Base-by-base conservation (phyloP, 352 stramenopile species). In the Porosira glacialis region DNA sequence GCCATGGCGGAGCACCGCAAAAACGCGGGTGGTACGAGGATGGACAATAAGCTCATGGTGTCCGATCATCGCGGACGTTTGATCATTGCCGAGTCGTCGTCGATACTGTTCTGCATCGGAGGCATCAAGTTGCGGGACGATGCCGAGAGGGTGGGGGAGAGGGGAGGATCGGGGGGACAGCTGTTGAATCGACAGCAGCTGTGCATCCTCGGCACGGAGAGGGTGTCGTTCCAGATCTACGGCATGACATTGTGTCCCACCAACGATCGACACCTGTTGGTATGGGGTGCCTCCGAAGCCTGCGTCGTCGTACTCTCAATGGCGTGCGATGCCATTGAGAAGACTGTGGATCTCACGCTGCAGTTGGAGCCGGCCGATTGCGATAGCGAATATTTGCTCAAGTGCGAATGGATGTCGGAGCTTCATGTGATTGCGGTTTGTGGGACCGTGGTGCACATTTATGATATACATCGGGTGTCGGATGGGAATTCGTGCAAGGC, bases 321-420 rank as follows among this genome's bases (percentile, higher is more conserved):
- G 17, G 31, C 45, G 30, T 81, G 73, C 53, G 70, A 80, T 58
- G 66, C 61, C 17, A 71, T 87, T 30, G 81, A 88, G 15, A 56
- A 57, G 27, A 78, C 62, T 13, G 86, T 89, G 52, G 59, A 85
- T 59, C 64, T 89, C 0, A 67, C 64, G 26, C 70, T 89, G 56
- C 64, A 87, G 39, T 19, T 86, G 11, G 81, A 86, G 44, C 33
- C 59, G 15, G 58, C 70, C 31, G 84, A 90, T 33, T 77, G 67
- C 48, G 80, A 88, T 24, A 56, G 49, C 45, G 79, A 89, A 71
- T 81, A 83, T 53, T 44, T 91, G 17, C 26, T 91, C 2, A 87
- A 80, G 33, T 87, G 77, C 52, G 75, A 84, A 52, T 90, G 81
- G 77, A 60, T 88, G 11, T 89, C 82, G 47, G 74, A 91, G 62